These are phyloP conservation scores for Debaryomycetaceae sp. DNA, from an alignment of 1,139 yeast species.

Conservation along the genomic window DNA sequence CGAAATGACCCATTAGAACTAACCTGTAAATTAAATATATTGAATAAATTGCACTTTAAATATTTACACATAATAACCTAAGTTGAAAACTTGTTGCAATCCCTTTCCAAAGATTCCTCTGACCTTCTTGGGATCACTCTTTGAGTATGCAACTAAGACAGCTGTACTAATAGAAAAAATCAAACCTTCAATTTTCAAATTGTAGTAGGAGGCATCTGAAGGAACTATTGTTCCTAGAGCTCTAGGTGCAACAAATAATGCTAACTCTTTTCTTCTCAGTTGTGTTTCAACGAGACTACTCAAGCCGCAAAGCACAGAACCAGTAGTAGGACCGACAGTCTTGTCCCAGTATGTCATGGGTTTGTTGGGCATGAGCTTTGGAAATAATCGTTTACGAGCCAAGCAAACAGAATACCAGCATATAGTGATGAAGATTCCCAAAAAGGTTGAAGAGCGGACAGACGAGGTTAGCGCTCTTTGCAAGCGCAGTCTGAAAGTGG, in stretches of 20 bases:
- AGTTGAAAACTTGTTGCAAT: slow-evolving; percentile 16
- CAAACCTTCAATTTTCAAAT: slow-evolving; percentile 25
- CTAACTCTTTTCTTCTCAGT: slow-evolving; percentile 37
- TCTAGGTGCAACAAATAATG: slow-evolving; percentile 37
- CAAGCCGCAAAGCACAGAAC: slow-evolving; percentile 32
- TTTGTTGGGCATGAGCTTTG: slow-evolving; percentile 26
- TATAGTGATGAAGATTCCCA: slow-evolving; percentile 31
- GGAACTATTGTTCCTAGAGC: slow-evolving; percentile 36
- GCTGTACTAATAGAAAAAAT: slow-evolving; percentile 34
- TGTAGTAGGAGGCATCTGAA: slow-evolving; percentile 21
- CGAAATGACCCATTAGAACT: background rate
- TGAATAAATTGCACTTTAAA: slow-evolving; percentile 1
- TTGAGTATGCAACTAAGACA: slow-evolving; percentile 30
- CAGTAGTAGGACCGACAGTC: slow-evolving; percentile 28
- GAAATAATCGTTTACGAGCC: slow-evolving; percentile 27
- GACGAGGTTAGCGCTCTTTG: slow-evolving; percentile 22
- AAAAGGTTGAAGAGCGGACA: slow-evolving; percentile 29
- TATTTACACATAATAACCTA: slow-evolving; percentile 12
- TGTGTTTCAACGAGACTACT: slow-evolving; percentile 32
- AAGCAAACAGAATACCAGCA: slow-evolving; percentile 40
- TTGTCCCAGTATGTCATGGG: slow-evolving; percentile 28
- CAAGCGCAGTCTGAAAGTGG: slow-evolving; percentile 16
- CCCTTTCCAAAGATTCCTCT: slow-evolving; percentile 39
- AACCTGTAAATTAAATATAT: background rate
- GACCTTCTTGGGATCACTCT: slow-evolving; percentile 24